Evolutionary conservation across 2,329 filamentous ascomycete species (phyloP), one percentile per base, ranked within the genome.

Genomic region (Teratosphaeria epicoccoides): DNA sequence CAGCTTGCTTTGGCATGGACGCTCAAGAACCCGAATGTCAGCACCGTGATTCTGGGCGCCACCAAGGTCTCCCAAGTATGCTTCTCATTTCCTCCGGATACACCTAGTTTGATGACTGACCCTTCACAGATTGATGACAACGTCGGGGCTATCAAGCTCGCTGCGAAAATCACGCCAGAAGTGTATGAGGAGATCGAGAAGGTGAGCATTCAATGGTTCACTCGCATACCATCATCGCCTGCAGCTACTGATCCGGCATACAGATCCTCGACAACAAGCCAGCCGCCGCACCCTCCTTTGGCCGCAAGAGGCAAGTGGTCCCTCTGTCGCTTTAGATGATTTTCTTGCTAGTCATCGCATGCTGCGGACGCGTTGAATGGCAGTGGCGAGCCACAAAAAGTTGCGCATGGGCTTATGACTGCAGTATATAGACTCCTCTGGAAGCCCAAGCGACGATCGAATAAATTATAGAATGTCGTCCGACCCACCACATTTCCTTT

Each of bases 1-100:
- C 76, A 79, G 52, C 71, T 83, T 6, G 72, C 77, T n/a, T 69
- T 82, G 28, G 80, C 79, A 1, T 83, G 80, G 79, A 63, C 61
- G 46, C 70, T 78, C 24, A 80, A 77, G 68, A 82, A 83, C 63
- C 69, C 73, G 26, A 76, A 81, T 53, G 79, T 82, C 49, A 71
- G 68, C 57, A 77, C 75, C 1, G 76, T 80, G 59, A 81, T 81
- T 49, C 70, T 79, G 7, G 77, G 79, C 43, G 74, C 73, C 3
- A 74, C 72, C 20, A 76, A 76, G 64, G 67, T 71, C 23, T 40
- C 56, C 2, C 51, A 54, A 45, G 46, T 53, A 28, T 47, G 51
- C 28, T 47, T 23, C 20, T 20, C 20, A 14, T 24, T 14, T 20
- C 20, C 11, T 20, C 11, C 24, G 6, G 9, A 28, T 5, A 26